Conservation (phyloP, 108 stramenopile genomes). For the Cyclostephanos invisitatus region DNA sequence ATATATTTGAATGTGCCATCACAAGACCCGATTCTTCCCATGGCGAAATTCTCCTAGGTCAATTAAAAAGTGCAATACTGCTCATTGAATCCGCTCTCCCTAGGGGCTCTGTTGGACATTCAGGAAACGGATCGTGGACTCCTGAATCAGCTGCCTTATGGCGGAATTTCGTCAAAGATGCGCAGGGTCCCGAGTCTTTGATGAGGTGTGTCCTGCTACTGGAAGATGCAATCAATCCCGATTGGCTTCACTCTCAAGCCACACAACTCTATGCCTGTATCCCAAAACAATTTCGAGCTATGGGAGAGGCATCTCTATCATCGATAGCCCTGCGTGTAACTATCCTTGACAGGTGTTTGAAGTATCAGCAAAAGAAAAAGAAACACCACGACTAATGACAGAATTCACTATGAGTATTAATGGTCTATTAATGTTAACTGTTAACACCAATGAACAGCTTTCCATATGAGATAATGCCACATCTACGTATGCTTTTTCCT, state of each 20-base stretch:
- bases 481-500: too few species aligned
- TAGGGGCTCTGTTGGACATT: conserved; percentile 63
- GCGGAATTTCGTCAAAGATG: conserved; percentile 59
- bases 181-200: conserved; percentile 62
- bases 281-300: conserved; percentile 70
- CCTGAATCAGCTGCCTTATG: conserved; percentile 62
- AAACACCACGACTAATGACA: background rate
- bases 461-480: too few species aligned
- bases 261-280: conserved; percentile 68
- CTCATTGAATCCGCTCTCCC: conserved; percentile 85
- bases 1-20: conserved; percentile 56
- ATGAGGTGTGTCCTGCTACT: conserved; percentile 70
- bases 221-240: conserved; percentile 72
- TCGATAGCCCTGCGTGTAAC: conserved; percentile 65
- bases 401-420: too few species aligned
- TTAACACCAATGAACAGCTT: too few species aligned
- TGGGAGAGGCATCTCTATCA: conserved; percentile 71
- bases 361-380: conserved; percentile 59
- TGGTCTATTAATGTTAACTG: too few species aligned
- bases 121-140: conserved; percentile 61
- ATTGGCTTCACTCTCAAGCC: conserved; percentile 66
- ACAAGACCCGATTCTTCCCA: conserved; percentile 43
- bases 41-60: conserved; percentile 59
- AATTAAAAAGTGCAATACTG: conserved; percentile 74
- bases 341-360: conserved; percentile 70